Evolutionary conservation across 441 rosid genomes (phyloP).

Genomic region (Dalechampia spathulata): DNA sequence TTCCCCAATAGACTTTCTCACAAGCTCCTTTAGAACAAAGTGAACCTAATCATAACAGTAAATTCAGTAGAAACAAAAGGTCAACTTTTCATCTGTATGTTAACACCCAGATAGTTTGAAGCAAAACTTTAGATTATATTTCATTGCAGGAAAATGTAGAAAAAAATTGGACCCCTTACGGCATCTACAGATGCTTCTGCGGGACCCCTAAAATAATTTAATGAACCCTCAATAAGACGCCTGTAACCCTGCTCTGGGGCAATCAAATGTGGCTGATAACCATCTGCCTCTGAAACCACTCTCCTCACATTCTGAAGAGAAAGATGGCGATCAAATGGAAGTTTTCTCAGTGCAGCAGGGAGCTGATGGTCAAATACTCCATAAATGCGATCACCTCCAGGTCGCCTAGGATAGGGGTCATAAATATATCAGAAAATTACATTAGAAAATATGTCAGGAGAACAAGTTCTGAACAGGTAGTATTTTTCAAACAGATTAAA

Average conservation of each 20-base stretch:
- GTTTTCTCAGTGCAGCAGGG: slow-evolving; percentile 87
- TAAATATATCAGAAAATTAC: slow-evolving; percentile 1
- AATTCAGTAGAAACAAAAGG: slow-evolving; percentile 2
- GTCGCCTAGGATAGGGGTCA: slow-evolving; percentile 49
- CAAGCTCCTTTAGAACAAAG: slow-evolving; percentile 71
- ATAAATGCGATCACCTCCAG: slow-evolving; percentile 94
- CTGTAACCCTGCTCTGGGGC: slow-evolving; percentile 96
- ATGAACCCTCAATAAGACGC: slow-evolving; percentile 64
- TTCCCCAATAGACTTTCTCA: slow-evolving; percentile 71
- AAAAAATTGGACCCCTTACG: slow-evolving; percentile 33
- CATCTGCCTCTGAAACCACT: slow-evolving; percentile 92
- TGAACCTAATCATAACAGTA: slow-evolving; percentile 52
- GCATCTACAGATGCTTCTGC: slow-evolving; percentile 94
- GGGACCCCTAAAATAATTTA: slow-evolving; percentile 76
- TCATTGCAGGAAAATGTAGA: not conserved
- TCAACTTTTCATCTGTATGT: not conserved
- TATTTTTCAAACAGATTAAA: not conserved
- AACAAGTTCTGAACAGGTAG: not conserved
- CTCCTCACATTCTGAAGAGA: slow-evolving; percentile 72
- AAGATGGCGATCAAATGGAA: slow-evolving; percentile 87
- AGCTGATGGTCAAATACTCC: slow-evolving; percentile 95
- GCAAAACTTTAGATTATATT: not conserved
- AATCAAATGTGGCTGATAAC: slow-evolving; percentile 89
- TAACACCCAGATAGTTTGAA: not conserved
- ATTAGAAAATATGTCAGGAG: not conserved